Percentiles rank a stretch among this genome's conserved stretches.
phyloP scores from a whole-genome alignment of 768 basidiomycete genomes.

The Naganishia onofrii region DNA sequence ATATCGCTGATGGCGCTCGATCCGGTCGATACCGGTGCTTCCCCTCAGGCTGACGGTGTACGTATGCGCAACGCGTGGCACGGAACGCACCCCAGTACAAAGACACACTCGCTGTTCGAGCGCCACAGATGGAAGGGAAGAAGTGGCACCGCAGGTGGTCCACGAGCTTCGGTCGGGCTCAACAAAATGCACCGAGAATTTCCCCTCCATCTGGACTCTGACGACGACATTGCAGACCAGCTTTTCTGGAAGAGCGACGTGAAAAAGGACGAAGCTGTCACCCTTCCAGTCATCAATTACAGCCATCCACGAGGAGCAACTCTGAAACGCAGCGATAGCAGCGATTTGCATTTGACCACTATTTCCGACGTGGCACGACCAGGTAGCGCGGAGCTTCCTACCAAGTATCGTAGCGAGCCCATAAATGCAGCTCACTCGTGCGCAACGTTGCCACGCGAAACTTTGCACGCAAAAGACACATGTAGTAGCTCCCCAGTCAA shows the following conservation, averaged over 20 bases:
- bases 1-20: no score
- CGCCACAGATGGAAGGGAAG: background rate
- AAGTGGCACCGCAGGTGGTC: no score
- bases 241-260: background rate
- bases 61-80: no score
- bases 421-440: background rate
- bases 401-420: background rate
- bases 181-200: background rate
- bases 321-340: no score
- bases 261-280: background rate
- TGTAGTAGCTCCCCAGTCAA: background rate
- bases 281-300: constrained; percentile 6
- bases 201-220: background rate
- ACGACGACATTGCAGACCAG: constrained; percentile 1
- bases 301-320: background rate
- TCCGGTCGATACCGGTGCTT: no score
- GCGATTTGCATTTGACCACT: background rate
- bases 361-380: background rate
- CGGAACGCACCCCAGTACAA: no score
- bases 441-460: background rate
- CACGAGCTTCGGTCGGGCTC: background rate
- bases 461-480: background rate
- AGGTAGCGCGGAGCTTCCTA: background rate
- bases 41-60: no score
- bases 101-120: background rate